A percentile compares a stretch with the other conserved stretches of the same genome.
Evolutionary conservation across 768 basidiomycete species (phyloP).

Genomic region (Lepiota subincarnata): DNA sequence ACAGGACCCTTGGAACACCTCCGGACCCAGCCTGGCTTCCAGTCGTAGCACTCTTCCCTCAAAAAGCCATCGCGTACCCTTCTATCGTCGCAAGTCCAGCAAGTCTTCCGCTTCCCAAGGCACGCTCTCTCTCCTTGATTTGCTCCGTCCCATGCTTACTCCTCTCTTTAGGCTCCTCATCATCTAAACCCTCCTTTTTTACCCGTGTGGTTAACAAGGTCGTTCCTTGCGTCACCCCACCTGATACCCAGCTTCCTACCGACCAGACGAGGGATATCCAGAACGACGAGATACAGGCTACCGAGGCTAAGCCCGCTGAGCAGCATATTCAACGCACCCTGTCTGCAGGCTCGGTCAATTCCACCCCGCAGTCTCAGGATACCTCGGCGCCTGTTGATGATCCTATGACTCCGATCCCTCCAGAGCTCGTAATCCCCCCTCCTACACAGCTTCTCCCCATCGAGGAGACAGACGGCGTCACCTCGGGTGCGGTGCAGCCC

Average conservation of each 20-base stretch:
- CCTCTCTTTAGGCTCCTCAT: constrained; percentile 16
- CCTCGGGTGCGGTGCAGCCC: constrained; percentile 87
- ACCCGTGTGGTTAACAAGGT: constrained; percentile 61
- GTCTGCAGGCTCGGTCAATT: not conserved
- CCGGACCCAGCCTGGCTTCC: constrained; percentile 3
- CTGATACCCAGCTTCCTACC: constrained; percentile 14
- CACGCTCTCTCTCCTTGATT: constrained; percentile 27
- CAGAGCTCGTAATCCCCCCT: constrained; percentile 32
- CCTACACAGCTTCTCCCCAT: constrained; percentile 38
- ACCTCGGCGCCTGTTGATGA: constrained; percentile 18
- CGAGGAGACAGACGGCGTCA: constrained; percentile 80
- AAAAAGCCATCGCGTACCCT: constrained; percentile 34
- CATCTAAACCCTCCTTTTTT: constrained; percentile 50
- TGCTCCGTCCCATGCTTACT: constrained; percentile 31
- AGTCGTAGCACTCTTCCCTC: constrained; percentile 27
- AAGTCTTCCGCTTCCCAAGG: constrained; percentile 32
- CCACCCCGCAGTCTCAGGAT: constrained; percentile 16
- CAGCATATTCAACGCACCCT: not conserved
- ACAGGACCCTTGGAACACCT: constrained; percentile 35
- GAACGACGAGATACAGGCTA: constrained; percentile 26
- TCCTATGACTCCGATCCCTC: constrained; percentile 27
- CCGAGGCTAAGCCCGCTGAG: constrained; percentile 16
- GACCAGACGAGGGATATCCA: constrained; percentile 29
- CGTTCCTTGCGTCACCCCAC: constrained; percentile 62
- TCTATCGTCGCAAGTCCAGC: constrained; percentile 40